These are phyloP conservation scores for Aspergillus sclerotiicarbonarius DNA, from an alignment of 495 filamentous ascomycete genomes.

Conservation along the genomic window DNA sequence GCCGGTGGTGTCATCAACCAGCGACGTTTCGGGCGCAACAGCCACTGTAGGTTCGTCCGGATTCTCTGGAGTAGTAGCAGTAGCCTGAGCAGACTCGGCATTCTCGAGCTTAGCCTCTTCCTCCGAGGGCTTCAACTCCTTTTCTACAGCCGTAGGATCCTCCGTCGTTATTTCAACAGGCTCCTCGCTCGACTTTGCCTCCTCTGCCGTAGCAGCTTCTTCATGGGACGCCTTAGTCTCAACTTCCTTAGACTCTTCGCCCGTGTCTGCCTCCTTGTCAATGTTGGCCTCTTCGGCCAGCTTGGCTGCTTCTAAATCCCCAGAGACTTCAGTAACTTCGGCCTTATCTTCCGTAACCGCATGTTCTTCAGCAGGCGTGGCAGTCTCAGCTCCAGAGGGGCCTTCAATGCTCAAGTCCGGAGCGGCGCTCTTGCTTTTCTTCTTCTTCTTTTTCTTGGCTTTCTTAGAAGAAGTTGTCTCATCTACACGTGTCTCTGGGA, in stretches of 20 bases:
- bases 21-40: neutral
- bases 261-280: neutral
- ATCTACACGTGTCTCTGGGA: conserved; percentile 14
- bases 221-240: neutral
- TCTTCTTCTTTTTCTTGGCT: conserved; percentile 39
- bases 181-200: neutral
- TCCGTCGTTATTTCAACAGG: neutral
- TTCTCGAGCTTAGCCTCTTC: neutral
- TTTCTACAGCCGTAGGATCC: neutral
- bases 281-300: neutral
- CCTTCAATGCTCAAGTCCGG: conserved; percentile 6
- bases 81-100: too few species aligned
- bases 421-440: conserved; percentile 28
- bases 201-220: neutral
- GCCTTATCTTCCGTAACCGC: neutral
- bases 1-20: neutral
- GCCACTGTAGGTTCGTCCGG: neutral
- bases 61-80: neutral
- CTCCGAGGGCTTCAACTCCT: neutral
- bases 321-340: neutral
- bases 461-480: conserved; percentile 31
- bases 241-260: conserved; percentile 1
- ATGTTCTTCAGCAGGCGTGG: neutral
- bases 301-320: neutral
- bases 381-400: neutral